Percentiles rank a stretch among this genome's conserved stretches.
Conservation (phyloP, 169 alveolate species). For the Plasmodium malariae region DNA sequence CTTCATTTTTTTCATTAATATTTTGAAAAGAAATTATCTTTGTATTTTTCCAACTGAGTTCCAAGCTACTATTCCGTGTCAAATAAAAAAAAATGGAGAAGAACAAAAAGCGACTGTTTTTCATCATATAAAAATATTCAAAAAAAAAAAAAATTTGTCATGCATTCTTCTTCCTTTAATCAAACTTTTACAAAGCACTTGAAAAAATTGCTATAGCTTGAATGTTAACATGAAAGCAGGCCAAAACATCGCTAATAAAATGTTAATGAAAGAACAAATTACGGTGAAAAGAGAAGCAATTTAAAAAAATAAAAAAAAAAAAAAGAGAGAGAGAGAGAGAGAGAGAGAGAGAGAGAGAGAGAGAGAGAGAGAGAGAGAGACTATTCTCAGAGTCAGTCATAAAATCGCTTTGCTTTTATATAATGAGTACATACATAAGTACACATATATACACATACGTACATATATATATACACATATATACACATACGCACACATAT, state of each 20-base stretch:
- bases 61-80: slow-evolving; percentile 22
- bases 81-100: slow-evolving; percentile 36
- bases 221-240: background rate
- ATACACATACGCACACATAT: too few species aligned
- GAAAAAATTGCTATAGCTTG: background rate
- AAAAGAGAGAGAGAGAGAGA: background rate
- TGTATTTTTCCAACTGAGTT: slow-evolving; percentile 12
- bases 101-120: slow-evolving; percentile 33
- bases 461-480: too few species aligned
- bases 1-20: slow-evolving; percentile 2
- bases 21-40: background rate
- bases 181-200: background rate
- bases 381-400: background rate
- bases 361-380: background rate
- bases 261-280: background rate
- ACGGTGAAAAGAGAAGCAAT: background rate
- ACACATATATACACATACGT: too few species aligned
- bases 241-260: background rate
- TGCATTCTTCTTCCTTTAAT: background rate
- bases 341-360: background rate
- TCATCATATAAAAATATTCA: slow-evolving; percentile 34
- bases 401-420: too few species aligned
- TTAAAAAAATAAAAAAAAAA: background rate
- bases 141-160: slow-evolving; percentile 34
- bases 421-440: too few species aligned